These are phyloP conservation scores for Debaryomyces psychrophilus DNA, from an alignment of 1,139 yeast species.

Conservation along the genomic window DNA sequence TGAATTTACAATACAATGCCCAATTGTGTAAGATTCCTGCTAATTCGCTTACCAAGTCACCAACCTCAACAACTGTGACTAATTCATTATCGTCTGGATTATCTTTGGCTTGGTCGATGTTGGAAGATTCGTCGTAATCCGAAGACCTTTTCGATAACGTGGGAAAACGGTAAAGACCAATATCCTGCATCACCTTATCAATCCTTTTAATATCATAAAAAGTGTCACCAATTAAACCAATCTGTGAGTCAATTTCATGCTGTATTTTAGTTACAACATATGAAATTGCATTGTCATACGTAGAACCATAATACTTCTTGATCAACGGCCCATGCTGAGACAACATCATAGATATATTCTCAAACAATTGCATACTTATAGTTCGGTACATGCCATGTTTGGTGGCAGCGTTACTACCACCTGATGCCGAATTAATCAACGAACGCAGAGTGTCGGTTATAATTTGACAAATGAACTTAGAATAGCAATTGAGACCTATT, in stretches of 20 bases:
- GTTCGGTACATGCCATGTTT: slow-evolving; percentile 61
- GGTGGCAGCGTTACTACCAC: slow-evolving; percentile 33
- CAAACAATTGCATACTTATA: slow-evolving; percentile 76
- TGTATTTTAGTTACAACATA: slow-evolving; percentile 75
- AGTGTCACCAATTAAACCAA: slow-evolving; percentile 84
- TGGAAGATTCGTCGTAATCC: slow-evolving; percentile 23
- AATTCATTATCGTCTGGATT: slow-evolving; percentile 8
- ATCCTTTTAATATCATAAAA: slow-evolving; percentile 75
- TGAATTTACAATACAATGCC: slow-evolving; percentile 80
- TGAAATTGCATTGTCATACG: slow-evolving; percentile 57
- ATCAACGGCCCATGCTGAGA: slow-evolving; percentile 86
- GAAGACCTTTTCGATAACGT: slow-evolving; percentile 31
- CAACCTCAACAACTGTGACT: slow-evolving; percentile 46
- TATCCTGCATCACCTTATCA: slow-evolving; percentile 57
- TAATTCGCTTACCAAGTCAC: slow-evolving; percentile 66
- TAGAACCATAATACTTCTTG: slow-evolving; percentile 63
- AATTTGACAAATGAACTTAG: slow-evolving; percentile 82
- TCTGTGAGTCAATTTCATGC: slow-evolving; percentile 86
- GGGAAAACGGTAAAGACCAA: slow-evolving; percentile 62
- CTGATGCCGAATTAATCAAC: slow-evolving; percentile 48
- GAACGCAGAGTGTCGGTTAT: slow-evolving; percentile 77
- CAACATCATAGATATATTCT: slow-evolving; percentile 80
- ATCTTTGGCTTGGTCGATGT: slow-evolving; percentile 1
- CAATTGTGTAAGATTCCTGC: slow-evolving; percentile 82
- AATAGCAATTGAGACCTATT: slow-evolving; percentile 77